Evolutionary conservation across 495 filamentous ascomycete species (phyloP).

Genomic region (Penicillium flavigenum): DNA sequence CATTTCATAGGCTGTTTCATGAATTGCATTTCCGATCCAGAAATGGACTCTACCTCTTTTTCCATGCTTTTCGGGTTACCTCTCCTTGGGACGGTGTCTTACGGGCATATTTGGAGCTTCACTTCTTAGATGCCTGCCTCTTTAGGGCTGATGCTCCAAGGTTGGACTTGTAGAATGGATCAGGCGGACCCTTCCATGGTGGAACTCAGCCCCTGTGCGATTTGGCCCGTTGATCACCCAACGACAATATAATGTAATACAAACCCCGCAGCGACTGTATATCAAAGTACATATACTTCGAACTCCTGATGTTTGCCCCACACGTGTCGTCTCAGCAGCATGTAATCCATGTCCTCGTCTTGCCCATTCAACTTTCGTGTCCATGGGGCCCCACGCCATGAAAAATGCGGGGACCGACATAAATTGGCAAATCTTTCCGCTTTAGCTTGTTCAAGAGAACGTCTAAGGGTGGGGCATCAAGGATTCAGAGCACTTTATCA

Average conservation of each 20-base stretch:
- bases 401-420: background rate
- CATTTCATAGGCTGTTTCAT: conserved; percentile 35
- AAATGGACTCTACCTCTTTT: conserved; percentile 23
- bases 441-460: background rate
- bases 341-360: background rate
- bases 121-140: background rate
- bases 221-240: background rate
- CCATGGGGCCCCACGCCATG: background rate
- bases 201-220: too few species aligned
- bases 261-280: background rate
- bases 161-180: conserved; percentile 2
- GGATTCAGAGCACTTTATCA: background rate
- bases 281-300: background rate
- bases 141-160: background rate
- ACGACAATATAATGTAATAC: background rate
- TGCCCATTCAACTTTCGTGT: background rate
- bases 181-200: background rate
- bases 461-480: background rate
- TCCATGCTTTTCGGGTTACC: background rate
- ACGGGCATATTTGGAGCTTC: background rate
- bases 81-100: background rate
- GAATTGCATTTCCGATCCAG: conserved; percentile 35
- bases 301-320: background rate
- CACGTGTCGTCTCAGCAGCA: background rate
- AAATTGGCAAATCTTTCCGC: background rate